Conservation (phyloP, 306 rosid genomes). For the Glycine tomentella region DNA sequence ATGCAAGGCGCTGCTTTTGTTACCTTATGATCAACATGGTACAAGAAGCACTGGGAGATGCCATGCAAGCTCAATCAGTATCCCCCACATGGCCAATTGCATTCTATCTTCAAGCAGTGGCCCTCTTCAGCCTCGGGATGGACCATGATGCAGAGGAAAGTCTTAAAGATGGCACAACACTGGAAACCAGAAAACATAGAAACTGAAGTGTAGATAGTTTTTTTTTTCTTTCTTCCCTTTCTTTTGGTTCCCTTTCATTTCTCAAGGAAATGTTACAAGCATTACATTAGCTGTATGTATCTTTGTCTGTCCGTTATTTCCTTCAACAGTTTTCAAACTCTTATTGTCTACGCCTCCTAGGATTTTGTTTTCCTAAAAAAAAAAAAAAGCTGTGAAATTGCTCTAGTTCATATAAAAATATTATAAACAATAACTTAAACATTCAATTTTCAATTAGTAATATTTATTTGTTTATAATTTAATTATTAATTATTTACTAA, state of each 20-base stretch:
- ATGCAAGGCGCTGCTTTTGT: conserved; percentile 83
- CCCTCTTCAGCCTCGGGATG: conserved; percentile 90
- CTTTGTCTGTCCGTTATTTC: conserved; percentile 5
- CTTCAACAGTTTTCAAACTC: neutral
- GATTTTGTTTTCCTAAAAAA: neutral
- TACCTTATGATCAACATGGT: conserved; percentile 79
- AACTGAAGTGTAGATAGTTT: conserved; percentile 63
- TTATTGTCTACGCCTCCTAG: neutral
- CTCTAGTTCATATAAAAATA: neutral
- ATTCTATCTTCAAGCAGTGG: conserved; percentile 89
- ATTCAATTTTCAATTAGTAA: too few species aligned
- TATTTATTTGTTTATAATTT: too few species aligned
- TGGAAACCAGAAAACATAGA: conserved; percentile 69
- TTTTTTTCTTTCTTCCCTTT: neutral
- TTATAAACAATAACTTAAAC: neutral
- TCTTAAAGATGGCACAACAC: conserved; percentile 76
- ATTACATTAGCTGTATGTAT: conserved; percentile 29
- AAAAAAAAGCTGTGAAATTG: conserved; percentile 13
- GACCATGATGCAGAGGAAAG: conserved; percentile 88
- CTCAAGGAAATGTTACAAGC: conserved; percentile 33
- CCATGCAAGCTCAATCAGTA: conserved; percentile 86
- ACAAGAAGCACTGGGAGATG: conserved; percentile 94
- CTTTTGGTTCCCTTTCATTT: neutral
- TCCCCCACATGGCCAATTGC: conserved; percentile 82
- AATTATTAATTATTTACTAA: too few species aligned